Evolutionary conservation across 768 basidiomycete species (phyloP), one percentile per base, ranked within the genome.

Genomic region (Phanerochaete sordida): DNA sequence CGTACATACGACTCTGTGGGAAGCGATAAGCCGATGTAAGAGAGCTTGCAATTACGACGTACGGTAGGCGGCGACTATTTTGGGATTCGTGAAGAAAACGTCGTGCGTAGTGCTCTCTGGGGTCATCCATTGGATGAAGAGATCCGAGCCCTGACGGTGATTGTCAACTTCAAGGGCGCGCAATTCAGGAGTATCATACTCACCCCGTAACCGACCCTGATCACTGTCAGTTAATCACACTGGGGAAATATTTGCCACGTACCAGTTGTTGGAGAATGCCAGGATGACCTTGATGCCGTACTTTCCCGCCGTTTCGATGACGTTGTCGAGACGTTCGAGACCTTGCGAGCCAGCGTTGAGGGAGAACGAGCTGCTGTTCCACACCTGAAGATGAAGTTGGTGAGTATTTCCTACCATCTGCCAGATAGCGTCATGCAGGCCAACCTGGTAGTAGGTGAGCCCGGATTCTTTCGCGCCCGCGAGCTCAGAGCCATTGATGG

Each of bases 261-360:
- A 79, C 82, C 83, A 83, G 56, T 85, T 84, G 60, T 84, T 84
- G 1, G 81, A 82, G 64, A 85, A 81, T 2, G 82, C 74, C 19
- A 83, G 61, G 45, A 84, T 80, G 30, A 84, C 64, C 59, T 78
- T 79, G 62, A 85, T 82, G 27, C 74, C 81, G 62, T 80, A 76
- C 61, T 79, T 77, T 31, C 73, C 77, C 2, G 83, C 83, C 0
- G 77, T 75, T 13, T 78, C 67, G 27, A 85, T 71, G 33, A 84
- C 80, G 56, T 79, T 73, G 63, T 85, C 82, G 37, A 85, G 73
- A 23, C 81, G 77, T 57, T 83, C 73, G 12, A 85, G 71, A 12
- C 83, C 83, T 69, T 83, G 81, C 3, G 80, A 75, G 0, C 81
- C 82, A 45, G 81, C 77, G 61, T 84, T 84, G 46, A 84, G 67